Percentiles rank a stretch among this genome's conserved stretches.
phyloP scores from a whole-genome alignment of 2,329 filamentous ascomycete species.

The Aureobasidium zeae region DNA sequence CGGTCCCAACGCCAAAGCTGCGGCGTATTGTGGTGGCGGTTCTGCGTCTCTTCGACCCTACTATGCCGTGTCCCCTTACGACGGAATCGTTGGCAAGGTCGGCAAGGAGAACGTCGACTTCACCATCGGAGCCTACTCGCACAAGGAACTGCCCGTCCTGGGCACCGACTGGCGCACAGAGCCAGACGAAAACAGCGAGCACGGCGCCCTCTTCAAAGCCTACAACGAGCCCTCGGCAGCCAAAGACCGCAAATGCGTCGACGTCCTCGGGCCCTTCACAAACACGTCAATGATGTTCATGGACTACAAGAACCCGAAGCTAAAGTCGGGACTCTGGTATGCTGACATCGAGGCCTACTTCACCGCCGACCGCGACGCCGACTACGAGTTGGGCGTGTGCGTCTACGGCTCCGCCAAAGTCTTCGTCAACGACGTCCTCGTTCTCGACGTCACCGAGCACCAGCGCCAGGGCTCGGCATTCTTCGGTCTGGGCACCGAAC shows the following conservation, averaged over 20 bases:
- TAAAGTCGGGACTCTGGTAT: conserved; percentile 32
- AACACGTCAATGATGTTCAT: conserved; percentile 37
- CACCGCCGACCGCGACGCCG: conserved; percentile 50
- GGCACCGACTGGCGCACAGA: neutral
- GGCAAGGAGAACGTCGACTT: conserved; percentile 17
- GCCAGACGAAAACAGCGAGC: neutral
- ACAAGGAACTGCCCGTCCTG: conserved; percentile 14
- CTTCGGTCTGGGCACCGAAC: conserved; percentile 54
- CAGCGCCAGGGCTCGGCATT: conserved; percentile 54
- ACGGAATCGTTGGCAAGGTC: conserved; percentile 24
- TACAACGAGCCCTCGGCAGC: conserved; percentile 48
- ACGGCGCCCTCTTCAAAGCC: conserved; percentile 8
- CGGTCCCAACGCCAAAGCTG: conserved; percentile 64
- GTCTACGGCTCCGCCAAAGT: conserved; percentile 59
- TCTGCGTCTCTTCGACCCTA: conserved; percentile 28
- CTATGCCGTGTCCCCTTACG: conserved; percentile 27
- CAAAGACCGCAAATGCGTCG: conserved; percentile 42
- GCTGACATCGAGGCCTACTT: conserved; percentile 46
- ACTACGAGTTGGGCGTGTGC: conserved; percentile 57
- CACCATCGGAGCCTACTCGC: conserved; percentile 20
- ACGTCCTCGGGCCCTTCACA: conserved; percentile 37
- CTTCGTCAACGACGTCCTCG: conserved; percentile 49
- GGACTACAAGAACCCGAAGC: conserved; percentile 40
- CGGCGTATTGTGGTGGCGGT: conserved; percentile 38
- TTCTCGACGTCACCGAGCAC: conserved; percentile 55